These are phyloP conservation scores for Gracilaria gracilis DNA, from an alignment of 23 red algal genomes.

Conservation along the genomic window DNA sequence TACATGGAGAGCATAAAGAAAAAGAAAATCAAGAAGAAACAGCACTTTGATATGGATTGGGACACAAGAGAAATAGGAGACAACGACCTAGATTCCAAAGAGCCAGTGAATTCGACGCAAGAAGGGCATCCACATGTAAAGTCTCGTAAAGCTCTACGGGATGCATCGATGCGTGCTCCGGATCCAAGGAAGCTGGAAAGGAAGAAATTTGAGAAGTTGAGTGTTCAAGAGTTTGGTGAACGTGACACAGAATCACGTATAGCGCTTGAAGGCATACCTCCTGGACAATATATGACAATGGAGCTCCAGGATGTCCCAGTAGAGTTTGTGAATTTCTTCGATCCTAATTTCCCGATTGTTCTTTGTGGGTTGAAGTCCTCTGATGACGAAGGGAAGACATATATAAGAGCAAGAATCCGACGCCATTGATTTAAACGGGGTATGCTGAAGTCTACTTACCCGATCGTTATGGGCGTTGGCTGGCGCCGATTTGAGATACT, in stretches of 20 bases:
- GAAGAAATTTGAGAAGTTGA: slow-evolving; percentile 56
- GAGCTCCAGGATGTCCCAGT: slow-evolving; percentile 86
- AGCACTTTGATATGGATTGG: slow-evolving; percentile 69
- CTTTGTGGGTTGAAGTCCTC: slow-evolving; percentile 81
- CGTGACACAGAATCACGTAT: slow-evolving; percentile 68
- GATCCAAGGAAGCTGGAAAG: slow-evolving; percentile 68
- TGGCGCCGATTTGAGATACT: slow-evolving; percentile 94
- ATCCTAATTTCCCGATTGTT: slow-evolving; percentile 77
- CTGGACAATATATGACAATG: slow-evolving; percentile 93
- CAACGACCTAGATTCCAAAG: slow-evolving; percentile 26
- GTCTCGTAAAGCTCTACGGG: slow-evolving; percentile 47
- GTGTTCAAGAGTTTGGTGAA: slow-evolving; percentile 61
- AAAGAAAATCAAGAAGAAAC: slow-evolving; percentile 58
- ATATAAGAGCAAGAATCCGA: slow-evolving; percentile 79
- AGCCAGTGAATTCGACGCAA: background rate
- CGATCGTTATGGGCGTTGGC: slow-evolving; percentile 90
- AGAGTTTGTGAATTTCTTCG: slow-evolving; percentile 91
- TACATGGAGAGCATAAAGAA: slow-evolving; percentile 28
- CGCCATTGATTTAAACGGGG: slow-evolving; percentile 92
- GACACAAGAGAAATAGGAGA: slow-evolving; percentile 43
- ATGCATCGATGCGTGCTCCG: slow-evolving; percentile 13
- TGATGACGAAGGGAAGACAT: slow-evolving; percentile 73
- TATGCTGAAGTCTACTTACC: slow-evolving; percentile 92
- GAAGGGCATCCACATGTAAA: slow-evolving; percentile 24
- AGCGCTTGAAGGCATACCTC: slow-evolving; percentile 81